phyloP scores from a whole-genome alignment of 1,139 yeast genomes.

The Magnusiomyces ingens region DNA sequence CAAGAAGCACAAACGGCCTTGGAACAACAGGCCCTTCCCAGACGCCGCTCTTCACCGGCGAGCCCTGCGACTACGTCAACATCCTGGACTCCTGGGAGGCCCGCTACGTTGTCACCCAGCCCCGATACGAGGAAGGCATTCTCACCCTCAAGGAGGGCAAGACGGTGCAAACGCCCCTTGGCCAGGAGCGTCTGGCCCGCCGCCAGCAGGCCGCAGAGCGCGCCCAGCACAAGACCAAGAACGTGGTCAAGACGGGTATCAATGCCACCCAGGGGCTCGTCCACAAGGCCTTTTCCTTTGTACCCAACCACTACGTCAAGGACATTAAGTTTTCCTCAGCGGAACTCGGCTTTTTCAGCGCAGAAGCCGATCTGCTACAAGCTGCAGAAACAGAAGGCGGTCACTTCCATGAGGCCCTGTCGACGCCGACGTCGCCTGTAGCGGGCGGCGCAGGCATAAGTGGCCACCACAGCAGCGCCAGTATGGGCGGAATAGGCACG shows the following conservation, averaged over 20 bases:
- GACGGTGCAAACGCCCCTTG: slow-evolving; percentile 27
- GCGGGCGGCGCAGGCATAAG: background rate
- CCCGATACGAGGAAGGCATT: slow-evolving; percentile 29
- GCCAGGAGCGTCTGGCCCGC: slow-evolving; percentile 8
- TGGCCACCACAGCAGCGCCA: background rate
- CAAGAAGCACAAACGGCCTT: slow-evolving; percentile 7
- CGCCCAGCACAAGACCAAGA: slow-evolving; percentile 20
- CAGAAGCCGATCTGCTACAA: slow-evolving; percentile 13
- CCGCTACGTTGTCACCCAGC: slow-evolving; percentile 26
- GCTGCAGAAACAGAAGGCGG: background rate
- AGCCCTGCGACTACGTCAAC: slow-evolving; percentile 16
- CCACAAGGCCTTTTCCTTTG: slow-evolving; percentile 11
- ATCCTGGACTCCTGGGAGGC: slow-evolving; percentile 28
- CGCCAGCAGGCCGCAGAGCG: slow-evolving; percentile 17
- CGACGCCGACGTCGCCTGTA: background rate
- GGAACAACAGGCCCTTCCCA: background rate
- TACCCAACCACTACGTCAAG: slow-evolving; percentile 5
- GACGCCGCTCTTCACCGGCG: slow-evolving; percentile 3
- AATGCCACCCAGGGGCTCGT: slow-evolving; percentile 18
- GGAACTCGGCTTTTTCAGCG: slow-evolving; percentile 14
- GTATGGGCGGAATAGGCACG: background rate
- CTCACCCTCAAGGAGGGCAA: slow-evolving; percentile 25
- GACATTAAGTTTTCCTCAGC: slow-evolving; percentile 16
- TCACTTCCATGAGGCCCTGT: background rate
- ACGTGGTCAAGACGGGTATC: slow-evolving; percentile 18